Evolutionary conservation across 2,329 filamentous ascomycete genomes (phyloP).

Genomic region (Ophiocordyceps camponoti-floridani): DNA sequence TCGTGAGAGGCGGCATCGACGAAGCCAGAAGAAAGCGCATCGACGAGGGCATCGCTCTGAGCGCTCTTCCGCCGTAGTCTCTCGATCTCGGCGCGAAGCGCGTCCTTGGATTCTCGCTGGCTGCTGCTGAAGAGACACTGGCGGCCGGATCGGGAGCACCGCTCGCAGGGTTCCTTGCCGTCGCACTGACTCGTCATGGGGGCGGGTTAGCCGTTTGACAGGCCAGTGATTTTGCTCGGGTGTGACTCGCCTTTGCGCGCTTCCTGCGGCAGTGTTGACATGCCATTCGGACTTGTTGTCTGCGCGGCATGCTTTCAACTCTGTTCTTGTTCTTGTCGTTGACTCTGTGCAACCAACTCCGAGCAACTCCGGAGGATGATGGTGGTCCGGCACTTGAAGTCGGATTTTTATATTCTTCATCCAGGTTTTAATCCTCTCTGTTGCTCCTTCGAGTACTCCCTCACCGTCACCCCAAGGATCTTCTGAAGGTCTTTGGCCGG

Average conservation of each 20-base stretch:
- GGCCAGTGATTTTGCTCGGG: too few species aligned
- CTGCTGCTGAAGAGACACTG: constrained; percentile 2
- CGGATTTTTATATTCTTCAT: too few species aligned
- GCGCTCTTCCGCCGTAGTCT: constrained; percentile 4
- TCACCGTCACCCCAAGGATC: too few species aligned
- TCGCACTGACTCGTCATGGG: constrained; percentile 1
- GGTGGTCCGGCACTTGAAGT: too few species aligned
- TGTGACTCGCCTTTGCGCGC: constrained; percentile 3
- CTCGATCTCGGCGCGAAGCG: constrained; percentile 8
- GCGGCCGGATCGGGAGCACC: constrained; percentile 1
- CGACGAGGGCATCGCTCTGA: background rate
- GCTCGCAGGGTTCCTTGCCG: constrained; percentile 2
- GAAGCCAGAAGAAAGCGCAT: background rate
- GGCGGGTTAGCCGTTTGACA: too few species aligned
- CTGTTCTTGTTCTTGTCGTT: too few species aligned
- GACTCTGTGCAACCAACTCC: too few species aligned
- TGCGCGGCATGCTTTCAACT: background rate
- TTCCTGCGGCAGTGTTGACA: constrained; percentile 4
- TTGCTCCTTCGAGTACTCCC: too few species aligned
- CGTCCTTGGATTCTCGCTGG: constrained; percentile 3
- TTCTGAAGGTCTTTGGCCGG: too few species aligned
- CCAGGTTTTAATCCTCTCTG: too few species aligned
- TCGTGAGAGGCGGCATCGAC: too few species aligned
- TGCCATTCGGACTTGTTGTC: constrained; percentile 1
- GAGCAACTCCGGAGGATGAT: too few species aligned